Evolutionary conservation across 106 monocot genomes (phyloP).

Genomic region (Amphibolis antarctica): DNA sequence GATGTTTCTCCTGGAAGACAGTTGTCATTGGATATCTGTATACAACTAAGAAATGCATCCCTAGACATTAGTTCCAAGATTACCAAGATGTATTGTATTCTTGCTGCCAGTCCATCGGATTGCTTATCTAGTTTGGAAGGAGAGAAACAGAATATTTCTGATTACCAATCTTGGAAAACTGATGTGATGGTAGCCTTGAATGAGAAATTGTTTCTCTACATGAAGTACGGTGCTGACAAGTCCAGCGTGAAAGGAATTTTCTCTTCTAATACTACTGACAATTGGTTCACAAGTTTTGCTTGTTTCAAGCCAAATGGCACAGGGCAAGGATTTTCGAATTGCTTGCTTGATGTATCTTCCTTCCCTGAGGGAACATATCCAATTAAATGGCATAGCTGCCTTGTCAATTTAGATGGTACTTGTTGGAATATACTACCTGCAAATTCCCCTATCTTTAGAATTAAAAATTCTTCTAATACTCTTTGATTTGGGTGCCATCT

Average conservation of each 20-base stretch:
- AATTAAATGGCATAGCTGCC: slow-evolving; percentile 75
- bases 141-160: slow-evolving; percentile 7
- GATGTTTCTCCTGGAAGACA: slow-evolving; percentile 18
- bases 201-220: slow-evolving; percentile 20
- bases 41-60: slow-evolving; percentile 38
- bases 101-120: slow-evolving; percentile 23
- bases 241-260: background rate
- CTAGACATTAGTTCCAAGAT: slow-evolving; percentile 2
- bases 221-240: slow-evolving; percentile 4
- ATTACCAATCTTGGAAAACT: slow-evolving; percentile 10
- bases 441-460: slow-evolving; percentile 28
- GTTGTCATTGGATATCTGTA: slow-evolving; percentile 47
- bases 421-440: slow-evolving; percentile 47
- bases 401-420: slow-evolving; percentile 29
- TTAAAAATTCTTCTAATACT: slow-evolving; percentile 17
- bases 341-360: slow-evolving; percentile 58
- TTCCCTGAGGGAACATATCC: slow-evolving; percentile 61
- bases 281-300: slow-evolving; percentile 24
- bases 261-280: slow-evolving; percentile 1
- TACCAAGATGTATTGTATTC: slow-evolving; percentile 39
- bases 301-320: slow-evolving; percentile 28
- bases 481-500: background rate
- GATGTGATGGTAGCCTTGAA: slow-evolving; percentile 27
- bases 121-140: background rate
- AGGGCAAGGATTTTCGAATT: slow-evolving; percentile 51